Evolutionary conservation across 2,329 filamentous ascomycete species (phyloP), one percentile per base, ranked within the genome.

Genomic region (Emergomyces pasteurianus): DNA sequence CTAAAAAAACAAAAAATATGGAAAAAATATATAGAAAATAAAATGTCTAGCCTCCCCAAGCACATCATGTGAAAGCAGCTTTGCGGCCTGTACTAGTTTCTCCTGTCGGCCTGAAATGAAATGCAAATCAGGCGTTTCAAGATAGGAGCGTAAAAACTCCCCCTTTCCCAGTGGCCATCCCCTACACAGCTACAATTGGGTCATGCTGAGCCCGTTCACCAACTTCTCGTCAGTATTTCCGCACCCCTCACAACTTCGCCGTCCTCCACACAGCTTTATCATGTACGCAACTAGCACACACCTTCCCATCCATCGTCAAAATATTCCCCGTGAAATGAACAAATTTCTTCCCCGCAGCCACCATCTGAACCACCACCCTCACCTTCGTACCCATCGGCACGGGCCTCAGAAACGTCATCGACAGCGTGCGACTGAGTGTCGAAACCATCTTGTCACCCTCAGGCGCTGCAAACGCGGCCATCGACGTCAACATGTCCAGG

Each of bases 331-430:
- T 77, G 5, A 87, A 61, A 7, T 79, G 76, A 55, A 77, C 77
- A 64, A 87, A 64, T 59, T 77, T 77, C 70, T 76, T 78, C 1
- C 86, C 85, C 18, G 80, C 72, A 63, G 84, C 80, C 5, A 86
- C 72, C 18, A 86, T 72, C 66, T 85, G 81, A 64, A 79, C 80
- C 65, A 83, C 78, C 43, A 87, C 67, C 26, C 82, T 66, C 9
- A 83, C 73, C 64, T 77, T 75, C 0, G 73, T 74, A 16, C 81
- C 84, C 12, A 70, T 68, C 1, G 81, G 81, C 2, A 82, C 78
- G 1, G 87, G 86, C 1, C 84, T 79, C 63, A 89, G 72, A 70
- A 88, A 90, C 0, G 84, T 88, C 50, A 86, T 79, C 66, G 80
- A 83, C 59, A 90, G 77, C 34, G 83, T 86, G 62, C 86, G 80